phyloP scores from a whole-genome alignment of 495 filamentous ascomycete species.

The Tuber calosporum region DNA sequence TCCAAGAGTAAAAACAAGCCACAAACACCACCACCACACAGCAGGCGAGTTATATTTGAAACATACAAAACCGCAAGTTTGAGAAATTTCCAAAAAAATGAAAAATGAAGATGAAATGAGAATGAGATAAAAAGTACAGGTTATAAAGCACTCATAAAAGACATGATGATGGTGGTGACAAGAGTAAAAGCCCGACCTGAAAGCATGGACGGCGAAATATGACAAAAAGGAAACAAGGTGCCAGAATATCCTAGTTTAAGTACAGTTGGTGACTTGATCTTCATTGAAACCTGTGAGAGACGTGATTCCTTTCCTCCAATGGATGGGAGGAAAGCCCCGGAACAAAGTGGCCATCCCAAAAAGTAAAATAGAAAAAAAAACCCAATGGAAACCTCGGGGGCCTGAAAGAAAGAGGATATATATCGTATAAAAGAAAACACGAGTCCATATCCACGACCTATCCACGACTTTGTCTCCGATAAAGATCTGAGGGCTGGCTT shows the following conservation, averaged over 20 bases:
- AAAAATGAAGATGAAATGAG: neutral
- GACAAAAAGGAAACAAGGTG: neutral
- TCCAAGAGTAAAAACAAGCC: neutral
- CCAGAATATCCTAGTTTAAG: constrained; percentile 2
- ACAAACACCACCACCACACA: neutral
- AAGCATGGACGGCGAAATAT: neutral
- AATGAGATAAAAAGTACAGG: neutral
- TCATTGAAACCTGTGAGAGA: neutral
- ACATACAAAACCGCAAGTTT: constrained; percentile 1
- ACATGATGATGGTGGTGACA: neutral
- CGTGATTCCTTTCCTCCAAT: neutral
- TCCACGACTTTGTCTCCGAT: neutral
- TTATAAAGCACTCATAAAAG: constrained; percentile 1
- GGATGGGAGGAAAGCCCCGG: neutral
- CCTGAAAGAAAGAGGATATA: constrained; percentile 4
- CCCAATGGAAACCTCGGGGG: neutral
- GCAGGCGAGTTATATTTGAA: constrained; percentile 1
- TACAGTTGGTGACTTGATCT: neutral
- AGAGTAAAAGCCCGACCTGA: neutral
- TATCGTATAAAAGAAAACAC: constrained; percentile 4
- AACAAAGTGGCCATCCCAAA: neutral
- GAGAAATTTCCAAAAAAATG: constrained; percentile 1
- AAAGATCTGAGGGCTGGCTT: neutral
- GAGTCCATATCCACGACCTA: constrained; percentile 1
- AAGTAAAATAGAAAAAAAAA: constrained; percentile 7